Base-by-base conservation (phyloP, 2,329 filamentous ascomycete genomes). In the Exophiala dermatitidis region DNA sequence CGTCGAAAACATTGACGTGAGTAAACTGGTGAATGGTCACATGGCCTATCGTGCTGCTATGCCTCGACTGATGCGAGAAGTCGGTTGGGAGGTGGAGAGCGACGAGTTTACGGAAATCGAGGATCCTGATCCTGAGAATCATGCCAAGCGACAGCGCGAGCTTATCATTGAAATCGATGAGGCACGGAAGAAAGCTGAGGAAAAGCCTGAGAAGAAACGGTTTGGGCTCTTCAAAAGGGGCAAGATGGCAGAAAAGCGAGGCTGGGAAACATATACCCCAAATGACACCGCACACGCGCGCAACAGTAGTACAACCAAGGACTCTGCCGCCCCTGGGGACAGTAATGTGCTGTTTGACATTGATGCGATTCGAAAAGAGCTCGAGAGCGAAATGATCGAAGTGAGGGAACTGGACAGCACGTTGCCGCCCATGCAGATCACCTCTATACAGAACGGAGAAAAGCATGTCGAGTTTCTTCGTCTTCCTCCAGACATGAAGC, bases 91-190 rank as follows among this genome's bases (percentile, higher is more conserved):
- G 49, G 88, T 97, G 2, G 85, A 95, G 65, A 90, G 85, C 60
- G 90, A 96, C 63, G 91, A 97, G 67, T 98, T 97, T 66, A 84
- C 81, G 1, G 93, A 98, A 70, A 97, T 98, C 56, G 93, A 97
- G 67, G 93, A 98, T 62, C 90, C 93, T 0, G 93, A 98, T 65
- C 93, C 93, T 0, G 93, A 97, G 0, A 91, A 95, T 62, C 91
- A 97, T 70, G 79, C 82, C 47, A 79, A 89, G 67, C 79, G 90
- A 45, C 93, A 98, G 70, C 80, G 90, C 52, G 91, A 97, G 70
- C 80, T 98, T 40, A 95, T 98, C 67, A 90, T 86, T 63, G 93
- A 98, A 71, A 95, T 98, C 48, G 91, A 97, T 67, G 90, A 95
- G 70, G 93, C 93, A 4, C 82, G 93, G 4, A 90, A 85, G 66